Percentiles rank a stretch among this genome's conserved stretches.
phyloP scores from a whole-genome alignment of 495 filamentous ascomycete genomes.

The Daldinia childiae region DNA sequence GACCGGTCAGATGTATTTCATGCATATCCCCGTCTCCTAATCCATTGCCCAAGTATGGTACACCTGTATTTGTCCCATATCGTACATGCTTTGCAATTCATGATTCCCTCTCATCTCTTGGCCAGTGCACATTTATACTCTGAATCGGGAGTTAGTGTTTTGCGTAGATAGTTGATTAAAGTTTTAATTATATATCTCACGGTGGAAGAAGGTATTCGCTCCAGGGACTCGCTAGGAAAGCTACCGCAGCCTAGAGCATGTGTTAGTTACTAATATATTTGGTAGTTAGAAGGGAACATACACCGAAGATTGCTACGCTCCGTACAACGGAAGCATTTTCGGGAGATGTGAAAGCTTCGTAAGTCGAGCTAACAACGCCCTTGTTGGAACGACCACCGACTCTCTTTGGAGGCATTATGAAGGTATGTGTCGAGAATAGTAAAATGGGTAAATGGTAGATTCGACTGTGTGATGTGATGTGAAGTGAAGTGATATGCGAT shows the following conservation, averaged over 20 bases:
- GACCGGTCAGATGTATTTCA: constrained; percentile 13
- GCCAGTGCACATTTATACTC: constrained; percentile 14
- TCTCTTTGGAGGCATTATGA: constrained; percentile 56
- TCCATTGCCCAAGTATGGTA: constrained; percentile 7
- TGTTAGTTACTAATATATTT: not conserved
- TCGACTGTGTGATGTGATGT: not conserved
- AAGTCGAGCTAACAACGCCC: constrained; percentile 58
- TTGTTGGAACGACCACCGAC: constrained; percentile 47
- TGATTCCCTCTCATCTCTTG: not conserved
- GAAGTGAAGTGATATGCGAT: too few relatives aligned
- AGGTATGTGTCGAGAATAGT: not conserved
- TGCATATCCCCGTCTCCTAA: constrained; percentile 12
- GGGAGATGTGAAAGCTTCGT: constrained; percentile 70
- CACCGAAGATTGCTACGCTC: constrained; percentile 76
- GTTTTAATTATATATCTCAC: constrained; percentile 50
- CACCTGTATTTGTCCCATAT: constrained; percentile 18
- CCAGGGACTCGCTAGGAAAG: constrained; percentile 78
- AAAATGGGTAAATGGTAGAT: not conserved
- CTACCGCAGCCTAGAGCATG: constrained; percentile 69
- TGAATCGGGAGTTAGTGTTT: constrained; percentile 13
- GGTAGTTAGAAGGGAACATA: constrained; percentile 55
- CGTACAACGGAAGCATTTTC: constrained; percentile 81
- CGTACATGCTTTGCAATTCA: constrained; percentile 21
- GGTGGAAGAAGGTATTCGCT: constrained; percentile 77
- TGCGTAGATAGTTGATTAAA: not conserved